Evolutionary conservation across 495 filamentous ascomycete genomes (phyloP).

Genomic region (Tuber umbilicatum): DNA sequence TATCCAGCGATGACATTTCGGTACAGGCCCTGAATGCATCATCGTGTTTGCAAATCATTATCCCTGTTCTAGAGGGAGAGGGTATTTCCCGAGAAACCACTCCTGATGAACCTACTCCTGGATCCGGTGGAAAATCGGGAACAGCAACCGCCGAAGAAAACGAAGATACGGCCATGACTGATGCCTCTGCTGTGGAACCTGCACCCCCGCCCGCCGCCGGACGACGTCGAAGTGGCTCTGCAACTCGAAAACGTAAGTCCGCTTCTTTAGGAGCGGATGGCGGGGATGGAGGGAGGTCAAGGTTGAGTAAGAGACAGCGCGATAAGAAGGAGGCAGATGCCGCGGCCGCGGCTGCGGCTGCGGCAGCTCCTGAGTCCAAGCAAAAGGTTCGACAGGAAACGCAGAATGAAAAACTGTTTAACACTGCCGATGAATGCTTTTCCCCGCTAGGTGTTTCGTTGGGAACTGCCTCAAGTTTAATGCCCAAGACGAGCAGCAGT

Average conservation of each 20-base stretch:
- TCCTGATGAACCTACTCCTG: slow-evolving; percentile 26
- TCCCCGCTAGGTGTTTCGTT: slow-evolving; percentile 34
- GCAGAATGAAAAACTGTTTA: slow-evolving; percentile 40
- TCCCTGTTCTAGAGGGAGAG: slow-evolving; percentile 34
- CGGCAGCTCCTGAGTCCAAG: slow-evolving; percentile 36
- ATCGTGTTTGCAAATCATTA: slow-evolving; percentile 43
- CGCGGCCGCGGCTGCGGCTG: slow-evolving; percentile 33
- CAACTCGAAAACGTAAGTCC: slow-evolving; percentile 39
- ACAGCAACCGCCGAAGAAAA: slow-evolving; percentile 32
- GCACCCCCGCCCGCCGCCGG: slow-evolving; percentile 20
- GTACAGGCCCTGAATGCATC: slow-evolving; percentile 45
- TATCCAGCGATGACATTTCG: slow-evolving; percentile 41
- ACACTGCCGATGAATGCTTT: slow-evolving; percentile 37
- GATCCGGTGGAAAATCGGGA: slow-evolving; percentile 15
- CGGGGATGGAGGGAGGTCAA: slow-evolving; percentile 35
- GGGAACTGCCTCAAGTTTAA: slow-evolving; percentile 29
- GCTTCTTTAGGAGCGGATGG: slow-evolving; percentile 35
- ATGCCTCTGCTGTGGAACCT: slow-evolving; percentile 31
- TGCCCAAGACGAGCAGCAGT: slow-evolving; percentile 18
- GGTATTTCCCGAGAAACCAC: slow-evolving; percentile 35
- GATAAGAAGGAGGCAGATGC: slow-evolving; percentile 42
- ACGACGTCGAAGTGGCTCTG: slow-evolving; percentile 35
- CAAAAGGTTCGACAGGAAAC: slow-evolving; percentile 39
- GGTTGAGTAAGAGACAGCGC: slow-evolving; percentile 39
- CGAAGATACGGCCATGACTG: slow-evolving; percentile 39